Base-by-base conservation (phyloP, 495 filamentous ascomycete species). In the Bacidia rubella region DNA sequence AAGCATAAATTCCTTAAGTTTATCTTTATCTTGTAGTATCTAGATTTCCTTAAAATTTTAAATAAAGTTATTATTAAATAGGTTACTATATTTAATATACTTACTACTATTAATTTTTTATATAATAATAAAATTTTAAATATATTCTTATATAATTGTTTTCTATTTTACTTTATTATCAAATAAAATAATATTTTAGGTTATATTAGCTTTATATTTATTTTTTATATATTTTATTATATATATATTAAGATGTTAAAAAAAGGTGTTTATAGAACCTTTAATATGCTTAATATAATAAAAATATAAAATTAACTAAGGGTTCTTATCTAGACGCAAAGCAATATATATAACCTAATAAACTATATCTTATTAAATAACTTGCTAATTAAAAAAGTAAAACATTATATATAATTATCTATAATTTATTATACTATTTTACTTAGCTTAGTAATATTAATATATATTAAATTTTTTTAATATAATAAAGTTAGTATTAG, bases 211-310 rank as follows among this genome's bases (percentile, higher is more conserved):
- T 9, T 44, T 44, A 22, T 44, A 44, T 5, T 17, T 44, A 44
- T n/a, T 20, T 44, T n/a, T 44, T 9, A 44, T 17, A 44, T 17
- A 44, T n/a, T 22, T 44, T 9, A 9, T 17, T 17, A 44, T 44
- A 44, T 9, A 17, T 44, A 44, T 44, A 44, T 44, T 44, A 9
- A 44, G 12, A 44, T 44, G 19, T 44, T 44, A 44, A 20, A 44
- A 44, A 20, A 44, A 44, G 41, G 9, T 17, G 20, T 17, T 17
- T 9, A 5, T 22, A 9, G 9, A 5, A 9, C 12, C 15, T 44
- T 44, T 44, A 9, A 44, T 44, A 44, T 44, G 19, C 17, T 44
- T 44, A 9, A 44, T 44, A 44, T 44, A 44, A 44, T 44, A 44
- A 9, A 44, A 20, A 20, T 44, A 44, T 17, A 44, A 17, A 17